These are phyloP conservation scores for Cenchrus americanus DNA, from an alignment of 176 grass and related monocot genomes.

Conservation along the genomic window DNA sequence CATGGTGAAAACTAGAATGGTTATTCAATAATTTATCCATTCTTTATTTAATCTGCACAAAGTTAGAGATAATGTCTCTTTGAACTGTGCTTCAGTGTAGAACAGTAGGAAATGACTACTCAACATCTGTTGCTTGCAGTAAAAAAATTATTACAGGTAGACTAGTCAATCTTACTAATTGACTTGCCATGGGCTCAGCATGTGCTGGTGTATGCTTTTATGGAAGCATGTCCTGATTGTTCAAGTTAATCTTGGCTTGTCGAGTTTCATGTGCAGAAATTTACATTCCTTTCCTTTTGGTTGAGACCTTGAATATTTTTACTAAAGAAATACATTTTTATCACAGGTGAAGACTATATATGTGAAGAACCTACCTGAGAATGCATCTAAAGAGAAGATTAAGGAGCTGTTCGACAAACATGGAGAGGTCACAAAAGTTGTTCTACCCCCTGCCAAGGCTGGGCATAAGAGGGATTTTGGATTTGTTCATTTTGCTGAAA, in stretches of 20 bases:
- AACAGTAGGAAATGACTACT: neutral
- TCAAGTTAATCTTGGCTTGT: too few relatives aligned
- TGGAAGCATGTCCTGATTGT: neutral
- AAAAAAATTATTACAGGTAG: neutral
- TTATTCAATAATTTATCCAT: neutral
- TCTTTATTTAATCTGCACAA: neutral
- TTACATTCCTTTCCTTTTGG: neutral
- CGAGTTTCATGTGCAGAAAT: neutral
- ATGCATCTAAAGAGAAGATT: slow-evolving; percentile 79
- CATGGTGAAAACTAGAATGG: slow-evolving; percentile 1
- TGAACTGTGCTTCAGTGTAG: neutral
- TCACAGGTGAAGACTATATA: slow-evolving; percentile 93
- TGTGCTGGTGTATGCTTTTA: neutral
- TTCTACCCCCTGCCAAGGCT: slow-evolving; percentile 86
- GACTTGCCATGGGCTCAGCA: neutral
- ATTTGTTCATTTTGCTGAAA: slow-evolving; percentile 96
- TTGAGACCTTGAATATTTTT: slow-evolving; percentile 5
- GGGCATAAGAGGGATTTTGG: slow-evolving; percentile 97
- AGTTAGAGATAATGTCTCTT: neutral
- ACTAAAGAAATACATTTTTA: neutral
- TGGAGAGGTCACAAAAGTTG: slow-evolving; percentile 89
- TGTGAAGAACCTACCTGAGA: slow-evolving; percentile 94
- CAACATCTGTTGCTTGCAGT: neutral
- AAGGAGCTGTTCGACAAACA: slow-evolving; percentile 88
- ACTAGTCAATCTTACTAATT: neutral